These are phyloP conservation scores for Fusarium anguioides DNA, from an alignment of 2,329 filamentous ascomycete species.

Conservation along the genomic window DNA sequence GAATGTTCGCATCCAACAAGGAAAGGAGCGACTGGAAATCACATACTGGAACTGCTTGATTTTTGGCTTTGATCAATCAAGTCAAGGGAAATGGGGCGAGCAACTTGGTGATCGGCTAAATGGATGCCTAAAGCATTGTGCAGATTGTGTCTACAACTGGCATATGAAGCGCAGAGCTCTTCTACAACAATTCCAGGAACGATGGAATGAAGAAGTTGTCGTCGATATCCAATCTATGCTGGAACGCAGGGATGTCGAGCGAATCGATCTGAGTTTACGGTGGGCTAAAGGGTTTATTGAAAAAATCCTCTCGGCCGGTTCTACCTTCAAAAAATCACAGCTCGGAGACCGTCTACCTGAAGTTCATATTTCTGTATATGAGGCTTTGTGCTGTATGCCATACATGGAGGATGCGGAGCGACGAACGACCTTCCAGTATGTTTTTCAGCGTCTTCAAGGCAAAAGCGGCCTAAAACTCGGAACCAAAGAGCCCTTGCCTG, in stretches of 20 bases:
- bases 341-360: conserved; percentile 62
- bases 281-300: conserved; percentile 66
- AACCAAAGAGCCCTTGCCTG: conserved; percentile 78
- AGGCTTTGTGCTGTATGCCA: conserved; percentile 84
- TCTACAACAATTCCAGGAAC: conserved; percentile 70
- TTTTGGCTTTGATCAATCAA: conserved; percentile 72
- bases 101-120: conserved; percentile 70
- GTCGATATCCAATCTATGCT: conserved; percentile 65
- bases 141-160: conserved; percentile 78
- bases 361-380: conserved; percentile 84
- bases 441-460: conserved; percentile 78
- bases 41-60: conserved; percentile 76
- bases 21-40: conserved; percentile 66
- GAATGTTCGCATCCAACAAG: conserved; percentile 64
- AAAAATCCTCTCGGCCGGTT: conserved; percentile 60
- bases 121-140: conserved; percentile 70
- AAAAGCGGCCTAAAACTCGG: conserved; percentile 83
- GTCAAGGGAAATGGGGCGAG: conserved; percentile 68
- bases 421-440: conserved; percentile 76
- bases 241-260: conserved; percentile 68
- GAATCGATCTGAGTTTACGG: conserved; percentile 70
- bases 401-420: conserved; percentile 72
- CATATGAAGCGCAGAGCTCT: conserved; percentile 74
- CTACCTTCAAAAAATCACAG: conserved; percentile 59
- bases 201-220: conserved; percentile 63